A percentile compares a stretch with the other conserved stretches of the same genome.
phyloP scores from a whole-genome alignment of 805 yeast species.

The Cyberlindnera xylosilytica region DNA sequence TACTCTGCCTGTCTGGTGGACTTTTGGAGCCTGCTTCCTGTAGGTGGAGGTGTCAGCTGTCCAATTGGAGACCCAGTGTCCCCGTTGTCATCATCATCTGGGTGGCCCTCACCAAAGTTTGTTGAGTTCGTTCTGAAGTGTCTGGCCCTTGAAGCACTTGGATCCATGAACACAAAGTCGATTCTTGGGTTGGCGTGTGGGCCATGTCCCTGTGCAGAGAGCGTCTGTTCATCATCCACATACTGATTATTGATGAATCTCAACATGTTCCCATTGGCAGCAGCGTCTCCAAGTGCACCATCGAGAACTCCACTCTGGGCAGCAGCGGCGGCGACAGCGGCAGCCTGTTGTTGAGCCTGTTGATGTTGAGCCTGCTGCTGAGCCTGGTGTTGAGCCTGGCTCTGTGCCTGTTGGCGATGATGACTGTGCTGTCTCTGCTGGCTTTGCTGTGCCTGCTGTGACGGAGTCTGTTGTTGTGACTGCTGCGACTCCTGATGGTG shows the following conservation, averaged over 20 bases:
- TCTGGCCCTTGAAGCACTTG: constrained; percentile 24
- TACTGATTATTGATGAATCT: constrained; percentile 30
- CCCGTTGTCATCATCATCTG: constrained; percentile 19
- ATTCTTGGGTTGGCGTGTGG: constrained; percentile 22
- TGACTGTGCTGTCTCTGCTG: too few relatives aligned
- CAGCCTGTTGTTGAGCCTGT: constrained; percentile 11
- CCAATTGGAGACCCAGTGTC: constrained; percentile 18
- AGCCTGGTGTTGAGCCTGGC: constrained; percentile 3
- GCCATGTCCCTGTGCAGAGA: constrained; percentile 13
- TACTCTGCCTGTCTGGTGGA: constrained; percentile 23
- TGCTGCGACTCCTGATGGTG: constrained; percentile 11
- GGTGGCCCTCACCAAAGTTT: constrained; percentile 15
- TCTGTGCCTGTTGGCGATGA: constrained; percentile 14
- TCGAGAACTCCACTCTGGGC: constrained; percentile 20
- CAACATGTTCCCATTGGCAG: constrained; percentile 24
- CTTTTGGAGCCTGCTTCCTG: constrained; percentile 22
- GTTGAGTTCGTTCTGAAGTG: constrained; percentile 22
- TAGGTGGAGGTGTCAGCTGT: constrained; percentile 18
- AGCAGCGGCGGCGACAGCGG: constrained; percentile 14
- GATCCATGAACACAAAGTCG: constrained; percentile 30
- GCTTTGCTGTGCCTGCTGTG: constrained; percentile 7
- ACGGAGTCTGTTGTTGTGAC: constrained; percentile 3
- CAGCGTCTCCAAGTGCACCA: constrained; percentile 18
- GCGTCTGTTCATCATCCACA: constrained; percentile 27
- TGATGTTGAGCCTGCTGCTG: constrained; percentile 11